Conservation (phyloP, 1,284 basidiomycete species). For the Malassezia obtusa region DNA sequence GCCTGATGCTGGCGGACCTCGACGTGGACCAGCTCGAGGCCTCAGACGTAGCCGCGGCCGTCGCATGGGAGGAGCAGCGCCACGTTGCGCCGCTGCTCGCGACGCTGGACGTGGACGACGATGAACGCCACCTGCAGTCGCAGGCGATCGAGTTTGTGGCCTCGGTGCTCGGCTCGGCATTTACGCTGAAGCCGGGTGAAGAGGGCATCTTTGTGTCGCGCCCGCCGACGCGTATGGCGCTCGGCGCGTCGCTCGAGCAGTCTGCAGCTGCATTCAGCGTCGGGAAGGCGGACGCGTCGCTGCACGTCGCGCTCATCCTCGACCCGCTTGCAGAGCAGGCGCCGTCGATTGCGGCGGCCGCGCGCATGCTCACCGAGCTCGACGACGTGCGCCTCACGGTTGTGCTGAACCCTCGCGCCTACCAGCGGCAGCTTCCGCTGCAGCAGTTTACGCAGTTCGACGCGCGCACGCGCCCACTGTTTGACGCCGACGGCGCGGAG, state of each 20-base stretch:
- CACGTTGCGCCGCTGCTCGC: constrained; percentile 22
- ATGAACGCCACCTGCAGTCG: constrained; percentile 15
- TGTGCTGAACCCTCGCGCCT: constrained; percentile 29
- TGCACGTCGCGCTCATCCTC: constrained; percentile 65
- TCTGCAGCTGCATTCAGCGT: constrained; percentile 51
- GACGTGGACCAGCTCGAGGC: constrained; percentile 11
- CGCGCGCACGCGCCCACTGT: constrained; percentile 57
- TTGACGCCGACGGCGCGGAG: constrained; percentile 60
- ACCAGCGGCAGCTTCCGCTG: constrained; percentile 62
- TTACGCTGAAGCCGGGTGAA: constrained; percentile 10
- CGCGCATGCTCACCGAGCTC: constrained; percentile 22
- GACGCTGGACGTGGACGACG: constrained; percentile 13
- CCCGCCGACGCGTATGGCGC: constrained; percentile 12
- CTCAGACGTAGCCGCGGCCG: constrained; percentile 20
- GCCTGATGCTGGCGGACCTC: constrained; percentile 18
- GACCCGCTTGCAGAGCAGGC: constrained; percentile 76
- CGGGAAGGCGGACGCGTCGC: constrained; percentile 61
- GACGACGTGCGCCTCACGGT: constrained; percentile 29
- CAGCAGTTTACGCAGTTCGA: constrained; percentile 88
- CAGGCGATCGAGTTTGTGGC: constrained; percentile 22
- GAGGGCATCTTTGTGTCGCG: constrained; percentile 17
- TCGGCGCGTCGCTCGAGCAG: constrained; percentile 19
- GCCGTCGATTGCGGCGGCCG: constrained; percentile 70
- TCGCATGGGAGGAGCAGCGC: constrained; percentile 22
- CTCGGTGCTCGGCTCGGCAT: constrained; percentile 24